A percentile compares a stretch with the other conserved stretches of the same genome.
Conservation (phyloP, 164 flowering plant species). For the Annona squamosa region DNA sequence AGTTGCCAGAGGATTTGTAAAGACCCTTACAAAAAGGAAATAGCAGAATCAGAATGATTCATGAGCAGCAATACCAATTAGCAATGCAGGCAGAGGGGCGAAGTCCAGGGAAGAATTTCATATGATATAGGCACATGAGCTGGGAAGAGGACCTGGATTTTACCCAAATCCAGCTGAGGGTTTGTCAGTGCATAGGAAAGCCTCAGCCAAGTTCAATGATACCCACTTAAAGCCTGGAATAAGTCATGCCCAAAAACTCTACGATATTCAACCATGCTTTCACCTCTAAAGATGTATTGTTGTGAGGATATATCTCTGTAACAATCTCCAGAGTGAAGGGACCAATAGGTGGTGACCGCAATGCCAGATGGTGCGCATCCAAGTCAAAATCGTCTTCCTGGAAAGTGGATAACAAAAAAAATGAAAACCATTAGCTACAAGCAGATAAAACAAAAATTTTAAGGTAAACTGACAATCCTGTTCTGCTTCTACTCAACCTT, state of each 20-base stretch:
- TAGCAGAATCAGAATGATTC: background rate
- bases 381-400: conserved; percentile 64
- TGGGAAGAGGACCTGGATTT: background rate
- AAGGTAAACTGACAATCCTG: background rate
- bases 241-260: background rate
- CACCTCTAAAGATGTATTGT: conserved; percentile 93
- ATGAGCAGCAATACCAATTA: background rate
- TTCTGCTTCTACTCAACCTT: background rate
- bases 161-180: background rate
- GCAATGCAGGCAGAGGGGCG: background rate
- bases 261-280: background rate
- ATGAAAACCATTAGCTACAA: background rate
- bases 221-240: background rate
- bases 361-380: conserved; percentile 66
- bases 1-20: conserved; percentile 86
- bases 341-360: conserved; percentile 61
- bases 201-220: background rate
- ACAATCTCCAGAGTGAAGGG: conserved; percentile 69
- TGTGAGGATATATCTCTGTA: conserved; percentile 77
- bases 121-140: background rate
- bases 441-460: background rate
- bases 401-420: background rate
- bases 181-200: background rate
- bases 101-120: background rate
- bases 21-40: conserved; percentile 55